Evolutionary conservation across 306 rosid genomes (phyloP).

Genomic region (Clitoria ternatea): DNA sequence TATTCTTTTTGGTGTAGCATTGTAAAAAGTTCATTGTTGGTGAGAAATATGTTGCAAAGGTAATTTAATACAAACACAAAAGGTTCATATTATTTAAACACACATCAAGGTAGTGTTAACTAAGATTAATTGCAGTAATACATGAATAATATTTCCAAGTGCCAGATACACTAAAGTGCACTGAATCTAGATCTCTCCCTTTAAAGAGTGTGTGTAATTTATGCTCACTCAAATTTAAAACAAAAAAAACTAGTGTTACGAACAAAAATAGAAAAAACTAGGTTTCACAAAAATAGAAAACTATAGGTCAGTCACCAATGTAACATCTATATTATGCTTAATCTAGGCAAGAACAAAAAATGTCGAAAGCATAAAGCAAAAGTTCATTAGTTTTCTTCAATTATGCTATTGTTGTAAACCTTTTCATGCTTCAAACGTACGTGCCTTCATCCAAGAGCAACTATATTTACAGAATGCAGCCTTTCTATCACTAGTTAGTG

Average conservation of each 20-base stretch:
- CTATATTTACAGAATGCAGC: too few relatives aligned
- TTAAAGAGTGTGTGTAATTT: background rate
- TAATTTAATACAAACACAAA: background rate
- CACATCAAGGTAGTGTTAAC: background rate
- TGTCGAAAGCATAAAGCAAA: background rate
- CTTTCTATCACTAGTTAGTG: too few relatives aligned
- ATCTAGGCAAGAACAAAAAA: background rate
- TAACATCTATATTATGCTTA: background rate
- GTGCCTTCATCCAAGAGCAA: too few relatives aligned
- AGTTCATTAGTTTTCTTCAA: background rate
- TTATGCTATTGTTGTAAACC: too few relatives aligned
- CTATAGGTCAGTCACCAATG: background rate
- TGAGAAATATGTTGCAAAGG: background rate
- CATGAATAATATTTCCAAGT: too few relatives aligned
- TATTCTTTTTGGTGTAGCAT: background rate
- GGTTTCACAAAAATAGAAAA: background rate
- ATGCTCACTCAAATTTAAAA: too few relatives aligned
- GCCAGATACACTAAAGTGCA: too few relatives aligned
- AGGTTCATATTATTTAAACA: background rate
- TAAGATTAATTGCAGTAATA: too few relatives aligned
- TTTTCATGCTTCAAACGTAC: too few relatives aligned
- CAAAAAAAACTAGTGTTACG: background rate
- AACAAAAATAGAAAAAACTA: background rate
- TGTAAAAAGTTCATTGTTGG: background rate
- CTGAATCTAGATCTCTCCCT: background rate